Evolutionary conservation across 2,329 filamentous ascomycete genomes (phyloP).

Genomic region (Lecanicillium sp.): DNA sequence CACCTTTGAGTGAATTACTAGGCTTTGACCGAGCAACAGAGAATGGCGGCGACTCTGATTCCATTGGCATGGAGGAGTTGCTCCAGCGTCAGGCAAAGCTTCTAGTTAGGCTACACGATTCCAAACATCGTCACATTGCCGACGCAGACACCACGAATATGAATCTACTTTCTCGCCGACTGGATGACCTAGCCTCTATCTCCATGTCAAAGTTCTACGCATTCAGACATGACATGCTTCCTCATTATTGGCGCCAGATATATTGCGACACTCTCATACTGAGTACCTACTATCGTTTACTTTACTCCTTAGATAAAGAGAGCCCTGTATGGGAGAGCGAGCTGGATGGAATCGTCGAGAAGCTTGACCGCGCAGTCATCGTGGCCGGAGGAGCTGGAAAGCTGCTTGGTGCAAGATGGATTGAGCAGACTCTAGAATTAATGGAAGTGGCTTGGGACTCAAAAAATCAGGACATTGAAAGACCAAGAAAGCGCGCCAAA

Average conservation of each 20-base stretch:
- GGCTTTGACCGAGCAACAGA: no score
- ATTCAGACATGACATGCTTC: conserved; percentile 60
- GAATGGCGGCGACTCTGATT: no score
- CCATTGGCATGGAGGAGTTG: conserved; percentile 16
- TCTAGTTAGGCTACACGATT: conserved; percentile 16
- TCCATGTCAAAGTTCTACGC: conserved; percentile 62
- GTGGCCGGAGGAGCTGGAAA: conserved; percentile 57
- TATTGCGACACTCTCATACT: conserved; percentile 66
- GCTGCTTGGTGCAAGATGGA: conserved; percentile 39
- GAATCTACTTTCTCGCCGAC: conserved; percentile 28
- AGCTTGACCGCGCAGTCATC: conserved; percentile 70
- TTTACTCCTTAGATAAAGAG: conserved; percentile 10
- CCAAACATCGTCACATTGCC: not conserved
- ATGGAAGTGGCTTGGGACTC: conserved; percentile 24
- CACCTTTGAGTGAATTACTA: no score
- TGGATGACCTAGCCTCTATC: conserved; percentile 50
- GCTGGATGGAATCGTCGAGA: conserved; percentile 51
- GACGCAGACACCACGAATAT: conserved; percentile 4
- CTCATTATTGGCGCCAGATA: conserved; percentile 59
- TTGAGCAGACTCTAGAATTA: conserved; percentile 42
- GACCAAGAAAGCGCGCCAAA: conserved; percentile 5
- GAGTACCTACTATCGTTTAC: conserved; percentile 39
- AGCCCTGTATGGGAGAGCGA: conserved; percentile 10
- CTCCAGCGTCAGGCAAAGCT: conserved; percentile 20
- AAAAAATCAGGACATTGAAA: conserved; percentile 3